phyloP scores from a whole-genome alignment of 176 grass and related monocot species.

The Saccharum officinarum region DNA sequence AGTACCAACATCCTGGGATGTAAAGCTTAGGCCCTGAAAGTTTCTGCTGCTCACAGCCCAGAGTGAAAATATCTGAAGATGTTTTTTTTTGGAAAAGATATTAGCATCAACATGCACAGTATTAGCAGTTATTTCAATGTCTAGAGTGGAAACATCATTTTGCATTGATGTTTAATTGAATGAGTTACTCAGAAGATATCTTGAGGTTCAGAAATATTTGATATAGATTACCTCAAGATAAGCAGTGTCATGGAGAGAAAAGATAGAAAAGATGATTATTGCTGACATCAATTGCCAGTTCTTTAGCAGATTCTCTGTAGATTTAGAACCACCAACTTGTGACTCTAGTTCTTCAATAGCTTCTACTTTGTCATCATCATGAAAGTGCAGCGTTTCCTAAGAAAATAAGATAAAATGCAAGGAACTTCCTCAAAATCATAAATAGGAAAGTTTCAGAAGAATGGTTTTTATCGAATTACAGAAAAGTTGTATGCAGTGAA shows the following conservation, averaged over 20 bases:
- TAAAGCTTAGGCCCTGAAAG: slow-evolving; percentile 57
- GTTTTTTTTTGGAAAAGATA: slow-evolving; percentile 12
- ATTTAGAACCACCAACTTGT: slow-evolving; percentile 31
- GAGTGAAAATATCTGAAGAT: slow-evolving; percentile 74
- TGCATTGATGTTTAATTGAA: not conserved
- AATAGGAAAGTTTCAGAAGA: not conserved
- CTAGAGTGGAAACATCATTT: not conserved
- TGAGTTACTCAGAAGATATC: not conserved
- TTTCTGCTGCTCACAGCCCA: slow-evolving; percentile 71
- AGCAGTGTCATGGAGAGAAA: slow-evolving; percentile 66
- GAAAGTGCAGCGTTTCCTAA: slow-evolving; percentile 74
- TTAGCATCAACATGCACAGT: not conserved
- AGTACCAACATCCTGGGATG: slow-evolving; percentile 68
- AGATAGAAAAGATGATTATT: slow-evolving; percentile 53
- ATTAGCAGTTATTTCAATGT: not conserved
- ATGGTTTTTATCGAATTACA: not conserved
- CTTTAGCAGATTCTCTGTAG: slow-evolving; percentile 49
- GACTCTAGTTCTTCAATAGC: slow-evolving; percentile 43
- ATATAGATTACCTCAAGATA: slow-evolving; percentile 62
- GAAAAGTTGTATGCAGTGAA: not conserved
- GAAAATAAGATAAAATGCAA: not conserved
- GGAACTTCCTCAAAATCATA: not conserved
- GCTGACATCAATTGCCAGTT: slow-evolving; percentile 65
- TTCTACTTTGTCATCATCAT: slow-evolving; percentile 51
- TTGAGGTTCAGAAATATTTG: not conserved